These are phyloP conservation scores for Diaporthe batatas DNA, from an alignment of 2,329 filamentous ascomycete species.

Conservation along the genomic window DNA sequence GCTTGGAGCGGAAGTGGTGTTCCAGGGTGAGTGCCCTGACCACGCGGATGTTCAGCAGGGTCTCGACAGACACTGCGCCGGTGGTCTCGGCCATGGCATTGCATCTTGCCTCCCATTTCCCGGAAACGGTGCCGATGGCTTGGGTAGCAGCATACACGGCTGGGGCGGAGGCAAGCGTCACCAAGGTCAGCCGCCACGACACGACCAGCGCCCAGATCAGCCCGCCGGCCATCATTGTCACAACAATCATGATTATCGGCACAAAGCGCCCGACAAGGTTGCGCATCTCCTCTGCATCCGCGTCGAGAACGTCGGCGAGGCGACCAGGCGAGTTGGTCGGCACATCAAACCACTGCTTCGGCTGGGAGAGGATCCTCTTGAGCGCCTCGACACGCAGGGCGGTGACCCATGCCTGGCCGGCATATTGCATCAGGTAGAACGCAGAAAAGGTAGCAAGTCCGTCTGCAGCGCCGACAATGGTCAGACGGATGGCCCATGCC, in stretches of 20 bases:
- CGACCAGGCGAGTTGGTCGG: constrained; percentile 73
- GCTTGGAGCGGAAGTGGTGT: constrained; percentile 75
- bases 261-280: constrained; percentile 85
- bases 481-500: constrained; percentile 78
- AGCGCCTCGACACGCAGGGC: constrained; percentile 77
- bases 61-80: constrained; percentile 77
- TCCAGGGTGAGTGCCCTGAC: constrained; percentile 83
- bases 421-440: constrained; percentile 79
- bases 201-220: constrained; percentile 80
- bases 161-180: constrained; percentile 78
- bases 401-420: constrained; percentile 83
- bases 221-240: constrained; percentile 76
- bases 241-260: constrained; percentile 75
- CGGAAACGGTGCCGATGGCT: constrained; percentile 73
- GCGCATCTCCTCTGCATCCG: constrained; percentile 88
- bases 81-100: constrained; percentile 73
- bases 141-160: constrained; percentile 76
- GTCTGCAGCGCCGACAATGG: constrained; percentile 77
- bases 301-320: constrained; percentile 80
- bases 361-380: constrained; percentile 78
- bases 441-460: constrained; percentile 74
- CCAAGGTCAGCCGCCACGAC: constrained; percentile 85
- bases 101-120: constrained; percentile 78
- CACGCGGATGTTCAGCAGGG: constrained; percentile 82
- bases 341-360: constrained; percentile 82